Evolutionary conservation across 306 rosid species (phyloP).

Genomic region (Dryas alaskensis): DNA sequence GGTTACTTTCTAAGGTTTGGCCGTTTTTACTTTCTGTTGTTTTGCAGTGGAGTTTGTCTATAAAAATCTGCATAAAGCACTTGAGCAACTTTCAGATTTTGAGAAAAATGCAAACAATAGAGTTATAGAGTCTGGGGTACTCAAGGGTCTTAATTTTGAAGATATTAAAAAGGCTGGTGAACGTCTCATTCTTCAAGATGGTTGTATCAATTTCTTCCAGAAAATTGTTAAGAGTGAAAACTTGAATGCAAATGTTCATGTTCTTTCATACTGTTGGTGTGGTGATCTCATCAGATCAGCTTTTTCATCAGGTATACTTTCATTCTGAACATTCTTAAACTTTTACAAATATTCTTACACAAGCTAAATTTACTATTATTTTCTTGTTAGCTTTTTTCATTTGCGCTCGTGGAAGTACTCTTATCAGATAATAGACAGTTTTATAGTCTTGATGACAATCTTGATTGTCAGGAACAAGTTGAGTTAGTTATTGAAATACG

Average conservation of each 20-base stretch:
- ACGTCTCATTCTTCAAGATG: constrained; percentile 80
- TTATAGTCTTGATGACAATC: neutral
- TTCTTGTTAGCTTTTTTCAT: neutral
- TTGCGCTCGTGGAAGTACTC: too few relatives aligned
- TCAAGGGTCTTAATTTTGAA: constrained; percentile 82
- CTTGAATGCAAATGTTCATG: constrained; percentile 66
- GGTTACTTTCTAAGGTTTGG: neutral
- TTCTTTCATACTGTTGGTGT: constrained; percentile 99
- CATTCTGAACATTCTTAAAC: neutral
- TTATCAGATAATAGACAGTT: neutral
- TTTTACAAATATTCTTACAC: neutral
- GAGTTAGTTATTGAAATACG: neutral
- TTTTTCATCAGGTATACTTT: constrained; percentile 72
- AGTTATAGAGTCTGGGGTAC: constrained; percentile 84
- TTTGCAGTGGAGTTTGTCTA: constrained; percentile 67
- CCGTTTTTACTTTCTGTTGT: constrained; percentile 10
- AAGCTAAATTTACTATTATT: neutral
- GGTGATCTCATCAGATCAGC: constrained; percentile 90
- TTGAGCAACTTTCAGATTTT: constrained; percentile 77
- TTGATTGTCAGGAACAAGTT: neutral
- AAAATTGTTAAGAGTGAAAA: constrained; percentile 54
- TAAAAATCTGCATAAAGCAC: constrained; percentile 55
- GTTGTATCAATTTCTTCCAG: constrained; percentile 78
- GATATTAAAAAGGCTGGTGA: constrained; percentile 94
- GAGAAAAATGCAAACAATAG: constrained; percentile 84